A percentile compares a stretch with the other conserved stretches of the same genome.
phyloP scores from a whole-genome alignment of 2,329 filamentous ascomycete species.

The Lojkania enalia region DNA sequence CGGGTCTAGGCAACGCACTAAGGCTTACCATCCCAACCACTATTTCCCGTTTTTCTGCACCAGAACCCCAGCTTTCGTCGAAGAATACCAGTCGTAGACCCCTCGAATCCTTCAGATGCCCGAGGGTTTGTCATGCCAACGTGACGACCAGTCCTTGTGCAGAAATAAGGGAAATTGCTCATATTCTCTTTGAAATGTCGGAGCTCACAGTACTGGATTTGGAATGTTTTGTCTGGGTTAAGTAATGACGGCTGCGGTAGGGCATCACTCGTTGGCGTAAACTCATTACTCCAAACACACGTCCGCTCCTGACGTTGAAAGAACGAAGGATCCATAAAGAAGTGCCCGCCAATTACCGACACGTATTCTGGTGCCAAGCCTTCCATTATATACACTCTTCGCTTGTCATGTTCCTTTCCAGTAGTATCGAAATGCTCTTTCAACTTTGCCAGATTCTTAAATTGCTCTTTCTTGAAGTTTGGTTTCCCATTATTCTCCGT shows the following conservation, averaged over 20 bases:
- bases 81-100: constrained; percentile 34
- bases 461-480: constrained; percentile 21
- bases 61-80: constrained; percentile 38
- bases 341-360: constrained; percentile 31
- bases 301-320: constrained; percentile 40
- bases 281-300: constrained; percentile 41
- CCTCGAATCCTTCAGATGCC: constrained; percentile 24
- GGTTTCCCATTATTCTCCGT: constrained; percentile 13
- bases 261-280: constrained; percentile 39
- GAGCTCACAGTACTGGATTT: constrained; percentile 40
- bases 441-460: constrained; percentile 20
- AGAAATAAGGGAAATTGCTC: constrained; percentile 30
- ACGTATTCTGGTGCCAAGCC: constrained; percentile 36
- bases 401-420: constrained; percentile 13
- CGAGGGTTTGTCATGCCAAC: constrained; percentile 34
- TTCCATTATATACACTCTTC: constrained; percentile 41
- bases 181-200: constrained; percentile 35
- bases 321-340: constrained; percentile 41
- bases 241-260: constrained; percentile 36
- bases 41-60: constrained; percentile 21
- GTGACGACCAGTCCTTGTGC: constrained; percentile 33
- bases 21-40: constrained; percentile 39
- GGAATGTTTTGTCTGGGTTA: constrained; percentile 29
- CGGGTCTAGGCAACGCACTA: constrained; percentile 2
- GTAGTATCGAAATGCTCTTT: constrained; percentile 19